Evolutionary conservation across 179 eudicot genomes (phyloP), one percentile per base, ranked within the genome.

Genomic region (Silene vulgaris): DNA sequence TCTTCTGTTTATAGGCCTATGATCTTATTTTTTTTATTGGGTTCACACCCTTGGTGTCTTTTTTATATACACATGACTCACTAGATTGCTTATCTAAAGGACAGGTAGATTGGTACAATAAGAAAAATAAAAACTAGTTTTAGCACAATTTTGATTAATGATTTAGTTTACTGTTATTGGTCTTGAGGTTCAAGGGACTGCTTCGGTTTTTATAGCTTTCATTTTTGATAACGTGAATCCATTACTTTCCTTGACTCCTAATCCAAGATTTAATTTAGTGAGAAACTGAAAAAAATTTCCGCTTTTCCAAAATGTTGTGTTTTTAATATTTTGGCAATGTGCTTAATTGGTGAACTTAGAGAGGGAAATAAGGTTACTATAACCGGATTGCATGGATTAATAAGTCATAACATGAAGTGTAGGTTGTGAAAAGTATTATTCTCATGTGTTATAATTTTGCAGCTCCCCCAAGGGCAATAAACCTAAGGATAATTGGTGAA

Each of bases 391-490:
- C 13, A 50, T 12, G 26, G 68, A 59, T 7, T 17, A 16, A 21
- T 8, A 7, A 75, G 43, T 16, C 37, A 17, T 54, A 60, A 19
- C 40, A 32, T 71, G 2, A 48, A 77, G 23, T 74, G 26, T 75
- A 37, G 32, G 16, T 48, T 70, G 64, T 80, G 54, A 29, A 61
- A 63, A 48, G 23, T 59, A 19, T 6, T 29, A 76, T 79, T 14
- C 77, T 83, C 48, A 16, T 74, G 48, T 35, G 72, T 65, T 72
- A 62, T 8, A 64, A 74, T 64, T 81, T 74, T 80, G 74, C 91
- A 95, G 99, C 99, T 72, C 99, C 99, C 23, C 99, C 99, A 61
- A 90, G 83, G 80, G 97, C 88, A 72, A 85, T 85, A 17, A 85
- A 89, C 75, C 71, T 88, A 76, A 89, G 90, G 84, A 88, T 95